phyloP scores from a whole-genome alignment of 1,139 yeast genomes.

The Pichia kudriavzevii region DNA sequence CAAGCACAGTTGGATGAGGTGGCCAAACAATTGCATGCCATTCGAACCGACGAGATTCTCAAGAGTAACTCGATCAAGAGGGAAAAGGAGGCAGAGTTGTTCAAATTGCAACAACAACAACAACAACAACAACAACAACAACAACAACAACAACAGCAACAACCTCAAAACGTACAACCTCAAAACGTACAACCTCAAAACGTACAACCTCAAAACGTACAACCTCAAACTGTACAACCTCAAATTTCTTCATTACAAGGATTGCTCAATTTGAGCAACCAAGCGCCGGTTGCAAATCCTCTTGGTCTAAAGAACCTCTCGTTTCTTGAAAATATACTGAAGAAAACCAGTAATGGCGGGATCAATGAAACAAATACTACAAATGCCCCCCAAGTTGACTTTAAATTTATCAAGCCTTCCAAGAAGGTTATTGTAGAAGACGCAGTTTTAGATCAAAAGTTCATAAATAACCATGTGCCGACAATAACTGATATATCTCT shows the following conservation, averaged over 20 bases:
- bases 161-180: constrained; percentile 14
- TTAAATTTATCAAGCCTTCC: constrained; percentile 17
- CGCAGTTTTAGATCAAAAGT: constrained; percentile 30
- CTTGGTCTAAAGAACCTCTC: constrained; percentile 21
- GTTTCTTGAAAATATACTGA: constrained; percentile 21
- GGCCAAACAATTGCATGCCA: constrained; percentile 25
- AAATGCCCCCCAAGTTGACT: constrained; percentile 10
- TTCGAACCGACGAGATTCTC: constrained; percentile 27
- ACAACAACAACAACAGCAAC: constrained; percentile 13
- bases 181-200: constrained; percentile 20
- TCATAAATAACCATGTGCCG: constrained; percentile 33
- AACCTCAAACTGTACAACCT: neutral
- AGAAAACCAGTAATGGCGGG: constrained; percentile 13
- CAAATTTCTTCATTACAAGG: constrained; percentile 15
- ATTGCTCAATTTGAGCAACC: constrained; percentile 19
- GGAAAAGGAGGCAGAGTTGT: no score
- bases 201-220: constrained; percentile 8
- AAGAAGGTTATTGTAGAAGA: constrained; percentile 19
- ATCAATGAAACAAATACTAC: neutral
- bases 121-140: constrained; percentile 20
- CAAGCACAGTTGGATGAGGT: constrained; percentile 33
- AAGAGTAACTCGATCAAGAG: no score
- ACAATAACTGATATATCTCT: constrained; percentile 28
- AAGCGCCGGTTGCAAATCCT: constrained; percentile 10
- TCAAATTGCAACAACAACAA: constrained; percentile 20